These are phyloP conservation scores for Colletotrichum acutatum DNA, from an alignment of 2,329 filamentous ascomycete species.

Conservation along the genomic window DNA sequence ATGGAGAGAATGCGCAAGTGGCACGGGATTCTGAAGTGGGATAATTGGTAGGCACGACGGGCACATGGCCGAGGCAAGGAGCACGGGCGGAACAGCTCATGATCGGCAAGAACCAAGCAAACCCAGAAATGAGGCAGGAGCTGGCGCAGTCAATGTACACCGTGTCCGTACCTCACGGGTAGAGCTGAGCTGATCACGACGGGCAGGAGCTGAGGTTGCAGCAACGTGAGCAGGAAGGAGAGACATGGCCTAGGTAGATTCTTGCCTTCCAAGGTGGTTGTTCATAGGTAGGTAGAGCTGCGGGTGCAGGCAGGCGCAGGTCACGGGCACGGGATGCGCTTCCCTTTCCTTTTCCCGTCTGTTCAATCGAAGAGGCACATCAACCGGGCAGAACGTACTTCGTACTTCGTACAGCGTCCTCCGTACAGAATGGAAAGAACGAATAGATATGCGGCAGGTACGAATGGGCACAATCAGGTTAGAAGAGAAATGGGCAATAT, in stretches of 20 bases:
- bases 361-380: background rate
- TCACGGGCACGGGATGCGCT: background rate
- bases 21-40: background rate
- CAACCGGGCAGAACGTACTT: no score
- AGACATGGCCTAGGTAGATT: no score
- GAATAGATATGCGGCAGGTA: no score
- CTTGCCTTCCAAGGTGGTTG: no score
- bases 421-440: no score
- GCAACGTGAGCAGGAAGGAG: background rate
- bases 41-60: background rate
- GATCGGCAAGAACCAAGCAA: background rate
- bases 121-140: background rate
- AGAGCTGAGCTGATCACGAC: background rate
- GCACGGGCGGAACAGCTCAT: background rate
- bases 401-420: background rate
- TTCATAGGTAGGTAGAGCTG: no score
- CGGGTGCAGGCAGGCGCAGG: background rate
- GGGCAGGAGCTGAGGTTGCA: background rate
- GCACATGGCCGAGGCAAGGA: background rate
- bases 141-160: background rate
- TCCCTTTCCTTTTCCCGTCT: background rate
- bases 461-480: no score
- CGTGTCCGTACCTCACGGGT: no score
- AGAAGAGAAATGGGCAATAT: background rate
- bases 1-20: background rate